phyloP scores from a whole-genome alignment of 352 stramenopile genomes.

The Phytopythium cucurbitacearum region DNA sequence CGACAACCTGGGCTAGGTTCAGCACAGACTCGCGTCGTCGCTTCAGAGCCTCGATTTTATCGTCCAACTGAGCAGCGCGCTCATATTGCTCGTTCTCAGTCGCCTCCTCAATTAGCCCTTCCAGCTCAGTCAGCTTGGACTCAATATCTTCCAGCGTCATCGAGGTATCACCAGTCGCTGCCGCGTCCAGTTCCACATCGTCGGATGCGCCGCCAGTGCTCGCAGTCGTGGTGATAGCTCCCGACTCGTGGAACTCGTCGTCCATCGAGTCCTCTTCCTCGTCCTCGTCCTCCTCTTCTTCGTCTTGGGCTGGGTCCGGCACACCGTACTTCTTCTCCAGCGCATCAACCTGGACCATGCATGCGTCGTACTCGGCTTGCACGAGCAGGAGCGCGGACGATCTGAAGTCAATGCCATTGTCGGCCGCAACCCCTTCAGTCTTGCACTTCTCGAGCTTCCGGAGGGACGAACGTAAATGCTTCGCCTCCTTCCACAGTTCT shows the following conservation, averaged over 20 bases:
- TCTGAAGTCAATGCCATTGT: slow-evolving; percentile 61
- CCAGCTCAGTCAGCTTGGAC: slow-evolving; percentile 53
- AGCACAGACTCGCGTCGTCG: slow-evolving; percentile 39
- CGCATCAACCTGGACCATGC: slow-evolving; percentile 47
- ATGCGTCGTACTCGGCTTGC: slow-evolving; percentile 73
- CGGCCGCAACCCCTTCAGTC: slow-evolving; percentile 44
- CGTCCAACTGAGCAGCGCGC: slow-evolving; percentile 65
- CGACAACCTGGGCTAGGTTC: slow-evolving; percentile 15
- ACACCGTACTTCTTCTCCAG: slow-evolving; percentile 76
- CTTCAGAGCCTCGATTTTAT: slow-evolving; percentile 64
- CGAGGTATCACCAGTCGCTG: slow-evolving; percentile 21
- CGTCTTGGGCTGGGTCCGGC: slow-evolving; percentile 42
- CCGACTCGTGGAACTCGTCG: slow-evolving; percentile 27
- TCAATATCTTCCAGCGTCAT: slow-evolving; percentile 49
- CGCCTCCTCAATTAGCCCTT: slow-evolving; percentile 63
- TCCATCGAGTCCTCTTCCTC: slow-evolving; percentile 37
- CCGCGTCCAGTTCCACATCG: slow-evolving; percentile 14
- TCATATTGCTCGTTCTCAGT: slow-evolving; percentile 85
- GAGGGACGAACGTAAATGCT: slow-evolving; percentile 48
- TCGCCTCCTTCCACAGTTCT: slow-evolving; percentile 77
- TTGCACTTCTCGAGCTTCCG: slow-evolving; percentile 72
- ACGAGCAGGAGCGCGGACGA: slow-evolving; percentile 66
- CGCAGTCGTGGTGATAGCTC: not conserved
- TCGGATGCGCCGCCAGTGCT: slow-evolving; percentile 13
- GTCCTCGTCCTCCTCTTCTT: slow-evolving; percentile 53